phyloP scores from a whole-genome alignment of 495 filamentous ascomycete species.

The Terfezia boudieri region DNA sequence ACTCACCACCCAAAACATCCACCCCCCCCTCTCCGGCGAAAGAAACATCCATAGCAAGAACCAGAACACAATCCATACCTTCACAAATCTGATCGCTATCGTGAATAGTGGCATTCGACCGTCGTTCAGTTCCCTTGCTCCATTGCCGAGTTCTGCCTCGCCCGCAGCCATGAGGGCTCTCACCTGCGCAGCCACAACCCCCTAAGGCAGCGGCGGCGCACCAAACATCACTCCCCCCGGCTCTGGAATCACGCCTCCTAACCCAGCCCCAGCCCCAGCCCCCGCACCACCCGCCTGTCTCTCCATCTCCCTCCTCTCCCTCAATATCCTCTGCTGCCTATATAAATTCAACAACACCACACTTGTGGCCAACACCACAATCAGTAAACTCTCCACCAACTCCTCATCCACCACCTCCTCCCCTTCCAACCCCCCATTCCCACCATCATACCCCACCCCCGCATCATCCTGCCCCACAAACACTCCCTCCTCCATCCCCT shows the following conservation, averaged over 20 bases:
- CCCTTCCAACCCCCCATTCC: constrained; percentile 43
- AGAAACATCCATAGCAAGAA: no score
- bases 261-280: background rate
- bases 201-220: background rate
- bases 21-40: no score
- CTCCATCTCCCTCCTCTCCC: constrained; percentile 16
- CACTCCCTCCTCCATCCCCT: constrained; percentile 1
- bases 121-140: no score
- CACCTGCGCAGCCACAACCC: background rate
- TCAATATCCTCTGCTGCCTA: constrained; percentile 50
- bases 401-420: constrained; percentile 24
- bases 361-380: constrained; percentile 50
- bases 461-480: constrained; percentile 2
- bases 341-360: constrained; percentile 64
- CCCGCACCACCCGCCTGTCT: background rate
- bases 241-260: background rate
- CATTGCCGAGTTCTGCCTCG: no score
- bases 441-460: constrained; percentile 36
- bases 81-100: no score
- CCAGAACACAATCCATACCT: no score
- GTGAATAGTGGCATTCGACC: no score
- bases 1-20: no score
- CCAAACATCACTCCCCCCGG: background rate
- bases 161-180: no score
- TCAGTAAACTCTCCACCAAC: constrained; percentile 63